phyloP scores from a whole-genome alignment of 1,284 basidiomycete species.

The Papiliotrema laurentii region DNA sequence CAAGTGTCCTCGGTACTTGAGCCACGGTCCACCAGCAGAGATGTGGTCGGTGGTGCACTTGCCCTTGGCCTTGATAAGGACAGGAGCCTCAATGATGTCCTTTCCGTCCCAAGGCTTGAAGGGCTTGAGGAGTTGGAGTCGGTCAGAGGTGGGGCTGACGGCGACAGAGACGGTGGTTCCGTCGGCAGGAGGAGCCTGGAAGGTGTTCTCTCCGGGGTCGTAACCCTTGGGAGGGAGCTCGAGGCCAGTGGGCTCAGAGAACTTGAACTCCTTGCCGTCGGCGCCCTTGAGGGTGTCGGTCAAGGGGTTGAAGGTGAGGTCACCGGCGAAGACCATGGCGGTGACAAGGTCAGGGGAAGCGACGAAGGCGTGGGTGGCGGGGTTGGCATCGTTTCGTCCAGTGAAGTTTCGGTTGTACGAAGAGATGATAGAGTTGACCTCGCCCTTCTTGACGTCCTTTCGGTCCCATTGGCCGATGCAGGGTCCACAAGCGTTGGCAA shows the following conservation, averaged over 20 bases:
- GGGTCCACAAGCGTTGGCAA: constrained; percentile 98
- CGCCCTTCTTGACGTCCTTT: constrained; percentile 93
- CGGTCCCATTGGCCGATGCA: constrained; percentile 99
- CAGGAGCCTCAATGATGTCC: constrained; percentile 80
- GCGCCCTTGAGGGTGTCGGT: constrained; percentile 83
- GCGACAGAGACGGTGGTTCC: constrained; percentile 79
- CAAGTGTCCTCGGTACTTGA: constrained; percentile 98
- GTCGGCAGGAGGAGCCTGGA: constrained; percentile 89
- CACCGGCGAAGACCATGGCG: constrained; percentile 91
- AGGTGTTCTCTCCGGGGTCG: constrained; percentile 94
- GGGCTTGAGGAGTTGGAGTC: constrained; percentile 88
- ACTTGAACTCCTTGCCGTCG: constrained; percentile 97
- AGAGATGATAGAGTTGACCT: constrained; percentile 95
- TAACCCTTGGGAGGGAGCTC: constrained; percentile 94
- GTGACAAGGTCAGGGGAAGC: constrained; percentile 97
- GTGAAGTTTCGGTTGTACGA: constrained; percentile 99
- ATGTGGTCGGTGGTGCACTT: constrained; percentile 79
- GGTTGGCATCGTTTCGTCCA: constrained; percentile 98
- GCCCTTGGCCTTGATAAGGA: constrained; percentile 97
- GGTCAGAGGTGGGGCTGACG: constrained; percentile 83
- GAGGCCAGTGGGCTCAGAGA: constrained; percentile 79
- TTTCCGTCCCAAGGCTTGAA: constrained; percentile 93
- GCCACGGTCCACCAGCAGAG: constrained; percentile 82
- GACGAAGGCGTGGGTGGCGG: constrained; percentile 97
- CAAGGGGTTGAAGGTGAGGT: constrained; percentile 93